Evolutionary conservation across 2,329 filamentous ascomycete species (phyloP).

Genomic region (Xylariaceae sp.): DNA sequence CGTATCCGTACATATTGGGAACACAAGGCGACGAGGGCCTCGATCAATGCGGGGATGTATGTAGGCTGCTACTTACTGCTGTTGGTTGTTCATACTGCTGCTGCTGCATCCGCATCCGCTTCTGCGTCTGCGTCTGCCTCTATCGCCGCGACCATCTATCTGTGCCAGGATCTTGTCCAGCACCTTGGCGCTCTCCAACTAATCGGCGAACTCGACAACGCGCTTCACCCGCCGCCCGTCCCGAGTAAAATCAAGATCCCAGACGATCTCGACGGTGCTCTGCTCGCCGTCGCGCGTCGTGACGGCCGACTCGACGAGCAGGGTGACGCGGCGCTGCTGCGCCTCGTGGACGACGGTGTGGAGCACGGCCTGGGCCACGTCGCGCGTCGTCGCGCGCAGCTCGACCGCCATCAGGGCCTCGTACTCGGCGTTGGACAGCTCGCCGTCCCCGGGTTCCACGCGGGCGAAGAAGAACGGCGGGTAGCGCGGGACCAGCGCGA

Average conservation of each 20-base stretch:
- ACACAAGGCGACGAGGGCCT: too few relatives aligned
- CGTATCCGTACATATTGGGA: too few relatives aligned
- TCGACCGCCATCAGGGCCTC: constrained; percentile 11
- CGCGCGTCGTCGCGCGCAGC: constrained; percentile 11
- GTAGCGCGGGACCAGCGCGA: constrained; percentile 13
- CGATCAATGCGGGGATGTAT: too few relatives aligned
- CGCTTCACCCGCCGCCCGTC: constrained; percentile 12
- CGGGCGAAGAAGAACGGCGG: constrained; percentile 14
- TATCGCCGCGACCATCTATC: too few relatives aligned
- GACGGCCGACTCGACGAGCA: constrained; percentile 15
- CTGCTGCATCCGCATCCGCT: too few relatives aligned
- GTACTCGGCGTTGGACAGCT: constrained; percentile 17
- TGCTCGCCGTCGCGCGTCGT: constrained; percentile 5
- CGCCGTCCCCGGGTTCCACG: too few relatives aligned
- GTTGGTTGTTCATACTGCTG: too few relatives aligned
- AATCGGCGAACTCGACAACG: constrained; percentile 16
- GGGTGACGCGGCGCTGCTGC: constrained; percentile 6
- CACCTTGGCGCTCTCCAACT: constrained; percentile 11
- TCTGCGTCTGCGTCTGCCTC: too few relatives aligned
- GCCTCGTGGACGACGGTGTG: constrained; percentile 11
- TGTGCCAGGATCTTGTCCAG: constrained; percentile 14
- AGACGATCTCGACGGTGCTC: constrained; percentile 12
- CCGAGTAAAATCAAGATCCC: constrained; percentile 12
- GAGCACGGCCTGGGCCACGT: constrained; percentile 10
- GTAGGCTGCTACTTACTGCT: too few relatives aligned